Evolutionary conservation across 2,329 filamentous ascomycete species (phyloP), one percentile per base, ranked within the genome.

Genomic region (Trichoderma breve): DNA sequence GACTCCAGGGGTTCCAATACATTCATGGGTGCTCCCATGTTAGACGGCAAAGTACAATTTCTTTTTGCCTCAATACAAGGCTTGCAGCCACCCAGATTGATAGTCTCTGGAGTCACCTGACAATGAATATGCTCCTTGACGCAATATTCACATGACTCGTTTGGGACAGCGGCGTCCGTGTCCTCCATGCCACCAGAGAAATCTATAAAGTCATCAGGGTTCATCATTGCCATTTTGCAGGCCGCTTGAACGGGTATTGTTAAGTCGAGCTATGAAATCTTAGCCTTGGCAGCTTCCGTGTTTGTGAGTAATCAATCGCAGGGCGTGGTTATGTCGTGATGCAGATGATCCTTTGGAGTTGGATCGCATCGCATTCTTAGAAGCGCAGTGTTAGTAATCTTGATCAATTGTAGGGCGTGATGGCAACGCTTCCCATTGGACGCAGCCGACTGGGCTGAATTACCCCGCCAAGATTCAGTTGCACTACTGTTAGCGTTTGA

Each of bases 321-420:
- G 65, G 65, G 65, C 53, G 65, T 30, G 18, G 18, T 60, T 8
- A 58, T 58, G 36, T 43, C n/a, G 51, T 24, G 34, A 24, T 53
- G 0, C n/a, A 21, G 21, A 53, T 14, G 47, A 24, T 53, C 47
- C 47, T 6, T 53, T 9, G 21, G 21, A 53, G 21, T 53, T 21
- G 47, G 47, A 64, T 21, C 1, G 61, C 15, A 47, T 51, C 39
- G 21, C 14, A n/a, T 2, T 18, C 3, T 64, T 30, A 9, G 32
- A 15, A 51, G 15, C 24, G 57, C 57, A 60, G 15, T 64, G 32
- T 62, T 39, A 57, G 3, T 36, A 67, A 57, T 55, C 11, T n/a
- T 67, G 24, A 32, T 67, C 64, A 67, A 39, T 57, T 39, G 18
- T 67, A 67, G 51, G 64, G 64, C 64, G 64, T 39, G 32, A 12